Evolutionary conservation across 306 rosid genomes (phyloP), one percentile per base, ranked within the genome.

Genomic region (Hippophae gyantsensis): DNA sequence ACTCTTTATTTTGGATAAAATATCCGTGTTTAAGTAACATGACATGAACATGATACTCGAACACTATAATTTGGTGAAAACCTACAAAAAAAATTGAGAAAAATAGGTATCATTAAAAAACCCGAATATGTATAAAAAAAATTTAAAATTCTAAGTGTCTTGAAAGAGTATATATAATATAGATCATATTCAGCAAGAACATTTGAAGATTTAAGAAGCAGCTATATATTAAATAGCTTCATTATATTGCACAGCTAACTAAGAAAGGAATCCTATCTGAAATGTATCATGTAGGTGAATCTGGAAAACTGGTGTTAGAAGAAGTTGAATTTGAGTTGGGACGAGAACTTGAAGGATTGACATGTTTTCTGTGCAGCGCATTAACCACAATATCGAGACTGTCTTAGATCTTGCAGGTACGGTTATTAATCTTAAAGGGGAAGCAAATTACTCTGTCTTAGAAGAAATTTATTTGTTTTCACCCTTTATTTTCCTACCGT

Each of bases 291-390:
- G 14, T 72, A 92, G 99, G 99, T 93, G 79, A 93, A 72, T 93
- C 99, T 2, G 99, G 99, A 72, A 93, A 93, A 72, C 71, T 93
- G 56, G 95, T 93, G 65, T 72, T 93, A 72, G 99, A 93, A 74
- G 95, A 82, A 67, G 81, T 97, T 13, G 99, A 93, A 58, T 93
- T 93, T 57, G 95, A 93, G 64, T 75, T 93, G 79, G 95, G 90
- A 59, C 76, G 97, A 54, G 99, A 93, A 72, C 99, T 93, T 48
- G 99, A 93, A 81, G 99, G 99, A 55, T 86, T 12, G 99, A 93
- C 74, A 86, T 93, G 97, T 93, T 93, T 71, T 93, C 99, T 43
- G 99, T 93, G 71, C 99, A 93, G 43, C 79, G 99, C 89, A 84
- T 88, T 69, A 86, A 88, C 71, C 97, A 93, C 74, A 88, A 93